These are phyloP conservation scores for Boletus sp. DNA, from an alignment of 768 basidiomycete genomes.

Conservation along the genomic window DNA sequence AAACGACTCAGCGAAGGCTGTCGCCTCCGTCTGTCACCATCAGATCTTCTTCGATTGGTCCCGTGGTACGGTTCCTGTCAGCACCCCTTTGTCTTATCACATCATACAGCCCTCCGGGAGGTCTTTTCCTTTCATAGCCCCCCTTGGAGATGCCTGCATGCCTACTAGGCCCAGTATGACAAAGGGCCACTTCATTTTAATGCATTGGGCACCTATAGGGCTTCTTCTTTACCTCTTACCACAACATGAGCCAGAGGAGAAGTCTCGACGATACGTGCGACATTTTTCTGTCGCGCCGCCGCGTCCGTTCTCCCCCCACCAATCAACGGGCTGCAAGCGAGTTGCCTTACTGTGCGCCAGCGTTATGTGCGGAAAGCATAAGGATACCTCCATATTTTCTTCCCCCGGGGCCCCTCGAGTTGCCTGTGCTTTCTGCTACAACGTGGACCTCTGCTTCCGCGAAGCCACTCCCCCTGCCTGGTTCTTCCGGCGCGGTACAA, in stretches of 20 bases:
- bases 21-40: background rate
- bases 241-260: constrained; percentile 23
- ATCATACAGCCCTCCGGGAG: constrained; percentile 8
- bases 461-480: constrained; percentile 26
- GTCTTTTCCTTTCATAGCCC: constrained; percentile 15
- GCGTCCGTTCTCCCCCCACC: constrained; percentile 3
- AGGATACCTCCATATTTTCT: constrained; percentile 5
- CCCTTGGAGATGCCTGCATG: constrained; percentile 12
- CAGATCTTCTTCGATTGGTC: constrained; percentile 9
- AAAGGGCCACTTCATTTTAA: constrained; percentile 18
- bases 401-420: constrained; percentile 7
- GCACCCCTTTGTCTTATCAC: constrained; percentile 22
- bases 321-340: constrained; percentile 12
- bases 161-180: constrained; percentile 5
- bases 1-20: constrained; percentile 17
- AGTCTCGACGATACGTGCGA: constrained; percentile 33
- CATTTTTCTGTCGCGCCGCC: constrained; percentile 26
- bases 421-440: background rate
- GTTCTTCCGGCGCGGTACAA: constrained; percentile 20
- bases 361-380: constrained; percentile 8
- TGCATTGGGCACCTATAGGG: background rate
- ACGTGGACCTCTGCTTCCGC: background rate
- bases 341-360: constrained; percentile 1
- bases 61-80: constrained; percentile 3
- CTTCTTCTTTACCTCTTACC: constrained; percentile 17